Evolutionary conservation across 139 green algal genomes (phyloP).

Genomic region (Dunaliella primolecta): DNA sequence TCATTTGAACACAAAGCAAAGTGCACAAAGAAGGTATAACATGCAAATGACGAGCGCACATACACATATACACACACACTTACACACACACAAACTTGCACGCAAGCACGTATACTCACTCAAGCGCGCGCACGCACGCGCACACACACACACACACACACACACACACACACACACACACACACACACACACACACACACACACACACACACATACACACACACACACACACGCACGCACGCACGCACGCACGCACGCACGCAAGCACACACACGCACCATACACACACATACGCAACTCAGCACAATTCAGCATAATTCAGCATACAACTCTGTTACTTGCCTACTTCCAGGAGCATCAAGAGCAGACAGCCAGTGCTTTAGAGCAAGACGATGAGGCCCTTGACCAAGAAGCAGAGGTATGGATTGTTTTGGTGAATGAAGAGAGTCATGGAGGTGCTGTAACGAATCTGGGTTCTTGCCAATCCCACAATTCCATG

Average conservation of each 20-base stretch:
- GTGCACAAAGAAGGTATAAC: too few relatives aligned
- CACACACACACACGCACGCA: neutral
- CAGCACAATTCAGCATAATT: too few relatives aligned
- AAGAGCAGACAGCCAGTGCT: too few relatives aligned
- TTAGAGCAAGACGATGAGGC: neutral
- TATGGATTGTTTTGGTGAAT: too few relatives aligned
- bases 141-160: neutral
- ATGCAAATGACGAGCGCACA: neutral
- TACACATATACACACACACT: neutral
- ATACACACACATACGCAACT: neutral
- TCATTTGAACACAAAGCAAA: too few relatives aligned
- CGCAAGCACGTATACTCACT: neutral
- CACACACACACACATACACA: neutral
- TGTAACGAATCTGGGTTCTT: too few relatives aligned
- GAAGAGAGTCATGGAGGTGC: too few relatives aligned
- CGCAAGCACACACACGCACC: neutral
- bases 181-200: neutral
- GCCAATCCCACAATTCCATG: too few relatives aligned
- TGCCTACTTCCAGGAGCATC: too few relatives aligned
- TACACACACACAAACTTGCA: neutral
- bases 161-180: neutral
- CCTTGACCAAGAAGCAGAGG: too few relatives aligned
- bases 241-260: neutral
- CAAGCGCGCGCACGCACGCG: neutral
- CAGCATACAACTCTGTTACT: too few relatives aligned